phyloP scores from a whole-genome alignment of 1,284 basidiomycete genomes.

The Salmacisia buchloeana region DNA sequence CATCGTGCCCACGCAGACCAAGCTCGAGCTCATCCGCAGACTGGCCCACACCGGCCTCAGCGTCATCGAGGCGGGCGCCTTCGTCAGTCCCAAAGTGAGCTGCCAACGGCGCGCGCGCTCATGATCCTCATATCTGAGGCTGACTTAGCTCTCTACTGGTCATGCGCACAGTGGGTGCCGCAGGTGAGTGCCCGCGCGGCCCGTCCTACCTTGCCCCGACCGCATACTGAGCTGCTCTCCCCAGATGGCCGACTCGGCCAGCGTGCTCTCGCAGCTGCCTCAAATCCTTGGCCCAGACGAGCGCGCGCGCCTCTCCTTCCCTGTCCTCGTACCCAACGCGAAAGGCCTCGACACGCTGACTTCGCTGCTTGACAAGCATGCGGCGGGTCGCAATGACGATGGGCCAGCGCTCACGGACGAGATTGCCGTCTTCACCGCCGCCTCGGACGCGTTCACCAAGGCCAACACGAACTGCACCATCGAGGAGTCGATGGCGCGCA shows the following conservation, averaged over 20 bases:
- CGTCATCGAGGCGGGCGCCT: conserved; percentile 80
- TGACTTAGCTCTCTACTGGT: conserved; percentile 33
- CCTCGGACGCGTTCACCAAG: conserved; percentile 73
- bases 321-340: conserved; percentile 79
- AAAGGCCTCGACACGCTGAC: conserved; percentile 56
- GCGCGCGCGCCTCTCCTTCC: conserved; percentile 62
- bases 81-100: conserved; percentile 61
- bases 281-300: conserved; percentile 27
- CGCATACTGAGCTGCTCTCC: not conserved
- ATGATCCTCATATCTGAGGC: not conserved
- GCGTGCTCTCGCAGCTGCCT: conserved; percentile 61
- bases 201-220: not conserved
- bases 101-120: not conserved
- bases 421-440: conserved; percentile 82
- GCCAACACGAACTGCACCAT: conserved; percentile 80
- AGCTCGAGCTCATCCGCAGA: conserved; percentile 73
- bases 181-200: conserved; percentile 58
- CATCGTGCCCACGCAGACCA: conserved; percentile 67
- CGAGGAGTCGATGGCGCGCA: conserved; percentile 64
- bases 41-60: conserved; percentile 67
- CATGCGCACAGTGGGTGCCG: conserved; percentile 70
- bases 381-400: not conserved
- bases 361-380: conserved; percentile 14
- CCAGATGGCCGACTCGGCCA: conserved; percentile 33
- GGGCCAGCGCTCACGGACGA: conserved; percentile 63